Conservation (phyloP, 257 asterid genomes). For the Linaria vulgaris region DNA sequence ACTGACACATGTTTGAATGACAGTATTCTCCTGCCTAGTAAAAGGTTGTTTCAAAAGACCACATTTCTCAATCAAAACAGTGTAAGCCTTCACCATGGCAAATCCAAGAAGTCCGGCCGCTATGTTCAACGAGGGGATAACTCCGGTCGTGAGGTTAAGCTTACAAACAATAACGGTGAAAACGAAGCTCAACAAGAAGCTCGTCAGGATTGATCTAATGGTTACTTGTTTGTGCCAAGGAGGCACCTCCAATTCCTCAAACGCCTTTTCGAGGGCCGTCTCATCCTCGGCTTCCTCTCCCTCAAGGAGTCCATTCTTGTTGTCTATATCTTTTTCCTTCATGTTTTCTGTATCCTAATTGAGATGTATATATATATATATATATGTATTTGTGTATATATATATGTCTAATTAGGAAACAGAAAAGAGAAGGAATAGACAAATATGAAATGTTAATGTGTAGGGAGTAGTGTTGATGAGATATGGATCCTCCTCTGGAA, state of each 20-base stretch:
- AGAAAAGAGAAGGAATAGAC: neutral
- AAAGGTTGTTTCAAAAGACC: constrained; percentile 62
- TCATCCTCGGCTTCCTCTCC: neutral
- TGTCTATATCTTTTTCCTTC: constrained; percentile 4
- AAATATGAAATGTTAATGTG: no score
- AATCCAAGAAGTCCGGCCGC: constrained; percentile 76
- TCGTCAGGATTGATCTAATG: constrained; percentile 40
- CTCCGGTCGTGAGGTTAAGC: constrained; percentile 68
- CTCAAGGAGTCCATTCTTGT: no score
- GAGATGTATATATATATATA: neutral
- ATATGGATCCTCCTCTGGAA: no score
- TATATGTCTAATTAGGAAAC: neutral
- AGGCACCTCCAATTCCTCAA: constrained; percentile 40
- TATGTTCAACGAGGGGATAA: constrained; percentile 68
- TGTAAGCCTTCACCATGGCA: constrained; percentile 50
- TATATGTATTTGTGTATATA: neutral
- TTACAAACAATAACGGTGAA: constrained; percentile 68
- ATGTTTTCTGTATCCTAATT: neutral
- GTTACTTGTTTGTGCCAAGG: constrained; percentile 60
- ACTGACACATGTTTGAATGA: constrained; percentile 65
- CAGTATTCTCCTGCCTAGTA: constrained; percentile 74
- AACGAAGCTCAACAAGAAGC: constrained; percentile 44
- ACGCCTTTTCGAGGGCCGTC: constrained; percentile 39
- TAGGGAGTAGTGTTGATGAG: no score
- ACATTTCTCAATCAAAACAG: constrained; percentile 28